A percentile compares a stretch with the other conserved stretches of the same genome.
Evolutionary conservation across 2,329 filamentous ascomycete genomes (phyloP).

Genomic region (Cyclaneusma minus): DNA sequence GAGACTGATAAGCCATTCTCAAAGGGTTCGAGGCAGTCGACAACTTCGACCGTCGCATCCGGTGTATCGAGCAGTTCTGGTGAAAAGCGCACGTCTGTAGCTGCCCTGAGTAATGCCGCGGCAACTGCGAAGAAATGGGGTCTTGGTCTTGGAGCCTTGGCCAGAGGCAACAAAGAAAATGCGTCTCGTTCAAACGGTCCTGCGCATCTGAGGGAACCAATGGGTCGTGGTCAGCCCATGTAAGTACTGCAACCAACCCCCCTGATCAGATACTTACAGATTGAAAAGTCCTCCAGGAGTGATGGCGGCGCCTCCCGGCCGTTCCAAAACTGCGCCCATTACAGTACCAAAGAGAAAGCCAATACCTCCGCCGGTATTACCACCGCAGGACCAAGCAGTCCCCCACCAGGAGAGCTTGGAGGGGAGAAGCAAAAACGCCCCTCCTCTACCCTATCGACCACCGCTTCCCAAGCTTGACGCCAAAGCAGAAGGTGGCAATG

Average conservation of each 20-base stretch:
- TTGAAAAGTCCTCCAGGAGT: no score
- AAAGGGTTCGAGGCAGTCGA: constrained; percentile 17
- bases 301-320: no score
- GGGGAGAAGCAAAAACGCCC: constrained; percentile 21
- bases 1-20: constrained; percentile 20
- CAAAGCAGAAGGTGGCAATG: no score
- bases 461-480: constrained; percentile 19
- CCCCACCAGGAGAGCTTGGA: constrained; percentile 11
- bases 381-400: constrained; percentile 11
- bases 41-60: constrained; percentile 21
- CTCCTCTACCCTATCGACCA: constrained; percentile 32
- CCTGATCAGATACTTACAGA: no score
- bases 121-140: constrained; percentile 43
- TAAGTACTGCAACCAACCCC: constrained; percentile 74
- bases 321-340: constrained; percentile 39
- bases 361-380: constrained; percentile 27
- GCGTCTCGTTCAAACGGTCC: constrained; percentile 18
- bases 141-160: constrained; percentile 39
- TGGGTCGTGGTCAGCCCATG: constrained; percentile 69
- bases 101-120: constrained; percentile 39
- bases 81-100: constrained; percentile 32
- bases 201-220: constrained; percentile 43
- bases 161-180: constrained; percentile 28
- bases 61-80: constrained; percentile 12
- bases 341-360: constrained; percentile 51